These are phyloP conservation scores for Anaeromyces robustus DNA, from an alignment of 192 early-diverging fungal genomes.

Conservation along the genomic window DNA sequence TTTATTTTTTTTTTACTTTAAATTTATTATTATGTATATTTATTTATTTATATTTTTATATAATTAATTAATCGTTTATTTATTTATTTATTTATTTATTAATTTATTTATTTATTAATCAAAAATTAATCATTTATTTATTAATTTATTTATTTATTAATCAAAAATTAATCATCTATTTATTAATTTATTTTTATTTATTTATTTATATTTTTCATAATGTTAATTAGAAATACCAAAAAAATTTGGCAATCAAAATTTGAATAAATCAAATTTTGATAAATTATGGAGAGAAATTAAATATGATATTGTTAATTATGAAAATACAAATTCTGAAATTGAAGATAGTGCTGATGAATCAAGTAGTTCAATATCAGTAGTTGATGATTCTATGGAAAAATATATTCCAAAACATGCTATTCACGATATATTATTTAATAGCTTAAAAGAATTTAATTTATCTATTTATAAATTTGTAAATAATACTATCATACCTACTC, in stretches of 20 bases:
- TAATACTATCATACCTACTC: not conserved
- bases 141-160: too few relatives aligned
- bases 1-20: too few relatives aligned
- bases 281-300: not conserved
- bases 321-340: not conserved
- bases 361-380: not conserved
- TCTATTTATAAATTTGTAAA: not conserved
- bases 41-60: too few relatives aligned
- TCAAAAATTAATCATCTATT: too few relatives aligned
- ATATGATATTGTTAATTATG: not conserved
- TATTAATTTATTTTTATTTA: too few relatives aligned
- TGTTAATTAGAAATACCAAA: too few relatives aligned
- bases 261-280: not conserved
- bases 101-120: too few relatives aligned
- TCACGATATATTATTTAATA: not conserved
- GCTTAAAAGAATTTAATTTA: not conserved
- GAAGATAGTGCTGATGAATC: not conserved
- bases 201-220: too few relatives aligned
- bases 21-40: too few relatives aligned
- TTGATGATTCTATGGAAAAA: not conserved
- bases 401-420: not conserved
- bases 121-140: too few relatives aligned
- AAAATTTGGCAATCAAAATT: not conserved
- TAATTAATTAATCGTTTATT: too few relatives aligned
- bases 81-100: too few relatives aligned